Conservation (phyloP, 2,329 filamentous ascomycete genomes). For the Elsinoe perseae region DNA sequence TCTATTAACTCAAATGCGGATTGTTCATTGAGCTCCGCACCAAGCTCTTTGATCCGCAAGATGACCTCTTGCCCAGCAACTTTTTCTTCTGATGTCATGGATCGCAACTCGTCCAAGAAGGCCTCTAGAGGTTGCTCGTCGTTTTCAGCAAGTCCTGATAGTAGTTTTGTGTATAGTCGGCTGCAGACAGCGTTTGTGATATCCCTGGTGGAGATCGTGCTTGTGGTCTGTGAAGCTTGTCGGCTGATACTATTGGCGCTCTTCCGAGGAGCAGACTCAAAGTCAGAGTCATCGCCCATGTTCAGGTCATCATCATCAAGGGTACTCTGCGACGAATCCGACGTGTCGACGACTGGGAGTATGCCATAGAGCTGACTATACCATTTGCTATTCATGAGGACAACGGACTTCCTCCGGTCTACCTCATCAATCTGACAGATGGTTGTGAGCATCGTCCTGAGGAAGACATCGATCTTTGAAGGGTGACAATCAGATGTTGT, state of each 20-base stretch:
- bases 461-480: background rate
- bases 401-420: background rate
- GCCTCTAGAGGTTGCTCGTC: background rate
- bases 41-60: constrained; percentile 21
- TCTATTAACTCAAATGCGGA: constrained; percentile 41
- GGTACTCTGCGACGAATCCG: background rate
- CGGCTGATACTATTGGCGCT: background rate
- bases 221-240: constrained; percentile 7
- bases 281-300: constrained; percentile 3
- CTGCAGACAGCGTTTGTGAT: background rate
- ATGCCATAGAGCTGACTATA: constrained; percentile 3
- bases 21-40: constrained; percentile 22
- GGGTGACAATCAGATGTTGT: background rate
- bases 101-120: constrained; percentile 18
- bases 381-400: constrained; percentile 2
- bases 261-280: background rate
- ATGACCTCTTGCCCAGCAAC: constrained; percentile 24
- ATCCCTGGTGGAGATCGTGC: background rate
- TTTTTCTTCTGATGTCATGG: constrained; percentile 11
- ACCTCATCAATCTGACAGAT: background rate
- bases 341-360: background rate
- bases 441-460: background rate
- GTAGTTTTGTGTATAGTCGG: constrained; percentile 8
- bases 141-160: background rate
- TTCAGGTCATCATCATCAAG: constrained; percentile 8